Evolutionary conservation across 2,329 filamentous ascomycete species (phyloP).

Genomic region (Aspergillus ruber): DNA sequence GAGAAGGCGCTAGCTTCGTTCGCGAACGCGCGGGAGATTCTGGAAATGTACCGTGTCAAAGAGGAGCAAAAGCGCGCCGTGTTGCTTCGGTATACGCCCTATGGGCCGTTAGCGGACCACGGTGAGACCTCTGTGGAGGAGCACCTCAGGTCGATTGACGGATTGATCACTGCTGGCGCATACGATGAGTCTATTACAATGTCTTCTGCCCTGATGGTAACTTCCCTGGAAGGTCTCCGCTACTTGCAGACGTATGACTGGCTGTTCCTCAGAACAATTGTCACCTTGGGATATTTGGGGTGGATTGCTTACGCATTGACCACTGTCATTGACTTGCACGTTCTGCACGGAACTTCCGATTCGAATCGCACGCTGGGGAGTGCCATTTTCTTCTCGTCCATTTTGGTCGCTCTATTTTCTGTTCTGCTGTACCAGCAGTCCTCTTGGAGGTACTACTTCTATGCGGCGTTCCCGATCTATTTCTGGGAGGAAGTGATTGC

Average conservation of each 20-base stretch:
- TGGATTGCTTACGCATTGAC: constrained; percentile 93
- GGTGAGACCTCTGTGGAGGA: constrained; percentile 55
- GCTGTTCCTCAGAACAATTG: constrained; percentile 83
- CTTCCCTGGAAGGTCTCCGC: constrained; percentile 73
- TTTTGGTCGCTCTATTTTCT: constrained; percentile 69
- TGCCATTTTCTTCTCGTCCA: constrained; percentile 63
- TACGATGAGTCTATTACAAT: constrained; percentile 73
- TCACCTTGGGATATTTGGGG: constrained; percentile 85
- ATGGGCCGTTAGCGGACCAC: constrained; percentile 59
- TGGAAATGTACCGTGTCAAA: constrained; percentile 96
- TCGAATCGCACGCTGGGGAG: constrained; percentile 57
- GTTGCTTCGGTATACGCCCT: constrained; percentile 72
- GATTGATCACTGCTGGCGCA: constrained; percentile 58
- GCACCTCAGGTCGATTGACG: constrained; percentile 61
- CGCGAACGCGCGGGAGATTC: constrained; percentile 75
- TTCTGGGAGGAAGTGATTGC: constrained; percentile 97
- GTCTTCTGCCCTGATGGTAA: constrained; percentile 68
- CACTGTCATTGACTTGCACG: constrained; percentile 80
- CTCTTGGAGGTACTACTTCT: constrained; percentile 78
- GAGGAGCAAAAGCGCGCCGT: constrained; percentile 73
- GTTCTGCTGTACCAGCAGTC: constrained; percentile 75
- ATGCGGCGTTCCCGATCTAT: constrained; percentile 82
- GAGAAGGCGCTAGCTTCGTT: constrained; percentile 80
- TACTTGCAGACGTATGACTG: constrained; percentile 98
- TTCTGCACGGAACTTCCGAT: constrained; percentile 64